Evolutionary conservation across 2,329 filamentous ascomycete species (phyloP).

Genomic region (Aspergillus awamori): DNA sequence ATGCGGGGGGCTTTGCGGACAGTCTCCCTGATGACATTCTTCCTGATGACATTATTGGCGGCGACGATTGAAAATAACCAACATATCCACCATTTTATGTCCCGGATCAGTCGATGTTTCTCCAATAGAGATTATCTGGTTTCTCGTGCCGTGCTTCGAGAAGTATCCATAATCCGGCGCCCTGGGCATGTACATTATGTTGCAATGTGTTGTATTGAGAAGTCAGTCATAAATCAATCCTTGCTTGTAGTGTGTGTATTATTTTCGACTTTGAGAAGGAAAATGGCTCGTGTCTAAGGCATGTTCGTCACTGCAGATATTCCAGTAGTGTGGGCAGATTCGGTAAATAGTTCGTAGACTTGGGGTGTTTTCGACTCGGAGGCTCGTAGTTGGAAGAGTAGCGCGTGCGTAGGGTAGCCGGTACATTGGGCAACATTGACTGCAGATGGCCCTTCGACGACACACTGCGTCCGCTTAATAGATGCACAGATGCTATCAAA

Average conservation of each 20-base stretch:
- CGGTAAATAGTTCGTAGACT: too few relatives aligned
- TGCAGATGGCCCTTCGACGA: too few relatives aligned
- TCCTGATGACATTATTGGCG: constrained; percentile 2
- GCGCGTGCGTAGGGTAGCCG: too few relatives aligned
- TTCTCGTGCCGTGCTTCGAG: neutral
- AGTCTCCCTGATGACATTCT: neutral
- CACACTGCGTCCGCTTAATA: too few relatives aligned
- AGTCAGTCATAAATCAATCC: too few relatives aligned
- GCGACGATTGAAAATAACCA: neutral
- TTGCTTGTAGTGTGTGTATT: neutral
- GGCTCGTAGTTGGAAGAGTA: too few relatives aligned
- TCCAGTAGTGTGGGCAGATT: too few relatives aligned
- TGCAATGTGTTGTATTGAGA: neutral
- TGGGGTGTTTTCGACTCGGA: too few relatives aligned
- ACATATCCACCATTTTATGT: neutral
- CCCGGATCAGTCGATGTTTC: neutral
- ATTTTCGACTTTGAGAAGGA: neutral
- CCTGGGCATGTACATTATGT: neutral
- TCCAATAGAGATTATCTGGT: neutral
- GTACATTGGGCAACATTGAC: too few relatives aligned
- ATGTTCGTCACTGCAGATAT: neutral
- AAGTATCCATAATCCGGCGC: neutral
- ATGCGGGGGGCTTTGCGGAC: constrained; percentile 7
- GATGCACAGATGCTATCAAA: too few relatives aligned
- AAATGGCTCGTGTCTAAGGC: neutral